A percentile compares a stretch with the other conserved stretches of the same genome.
phyloP scores from a whole-genome alignment of 1,284 basidiomycete genomes.

The Cryptococcus sp. region DNA sequence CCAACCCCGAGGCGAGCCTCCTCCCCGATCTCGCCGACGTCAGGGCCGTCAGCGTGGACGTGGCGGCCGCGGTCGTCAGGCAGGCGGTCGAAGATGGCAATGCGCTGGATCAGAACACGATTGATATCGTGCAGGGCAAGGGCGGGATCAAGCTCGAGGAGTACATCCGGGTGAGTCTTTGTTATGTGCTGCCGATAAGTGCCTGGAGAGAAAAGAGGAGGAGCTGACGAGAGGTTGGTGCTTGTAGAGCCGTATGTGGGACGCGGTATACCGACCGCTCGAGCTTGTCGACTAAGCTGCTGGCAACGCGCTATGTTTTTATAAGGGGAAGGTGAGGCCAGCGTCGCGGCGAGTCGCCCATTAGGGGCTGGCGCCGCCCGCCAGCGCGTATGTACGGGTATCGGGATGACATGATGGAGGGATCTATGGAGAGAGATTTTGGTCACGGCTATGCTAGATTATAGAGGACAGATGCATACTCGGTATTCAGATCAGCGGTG shows the following conservation, averaged over 20 bases:
- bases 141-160: slow-evolving; percentile 38
- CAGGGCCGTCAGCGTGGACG: slow-evolving; percentile 53
- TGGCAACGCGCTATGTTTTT: no score
- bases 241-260: slow-evolving; percentile 42
- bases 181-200: neutral
- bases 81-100: slow-evolving; percentile 69
- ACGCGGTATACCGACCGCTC: slow-evolving; percentile 45
- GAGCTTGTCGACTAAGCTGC: slow-evolving; percentile 37
- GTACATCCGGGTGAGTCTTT: slow-evolving; percentile 36
- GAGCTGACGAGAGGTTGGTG: neutral
- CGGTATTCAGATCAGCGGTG: neutral
- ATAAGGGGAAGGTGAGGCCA: no score
- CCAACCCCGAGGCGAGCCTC: slow-evolving; percentile 59
- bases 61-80: slow-evolving; percentile 71
- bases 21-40: slow-evolving; percentile 66
- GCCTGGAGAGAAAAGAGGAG: neutral
- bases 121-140: slow-evolving; percentile 42
- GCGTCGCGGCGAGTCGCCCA: no score
- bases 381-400: no score
- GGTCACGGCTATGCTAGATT: neutral
- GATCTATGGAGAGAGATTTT: neutral
- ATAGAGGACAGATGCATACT: neutral
- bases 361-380: no score
- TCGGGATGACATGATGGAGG: no score
- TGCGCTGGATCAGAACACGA: slow-evolving; percentile 38